Evolutionary conservation across 345 rosid genomes (phyloP), one percentile per base, ranked within the genome.

Genomic region (Trapa incisa): DNA sequence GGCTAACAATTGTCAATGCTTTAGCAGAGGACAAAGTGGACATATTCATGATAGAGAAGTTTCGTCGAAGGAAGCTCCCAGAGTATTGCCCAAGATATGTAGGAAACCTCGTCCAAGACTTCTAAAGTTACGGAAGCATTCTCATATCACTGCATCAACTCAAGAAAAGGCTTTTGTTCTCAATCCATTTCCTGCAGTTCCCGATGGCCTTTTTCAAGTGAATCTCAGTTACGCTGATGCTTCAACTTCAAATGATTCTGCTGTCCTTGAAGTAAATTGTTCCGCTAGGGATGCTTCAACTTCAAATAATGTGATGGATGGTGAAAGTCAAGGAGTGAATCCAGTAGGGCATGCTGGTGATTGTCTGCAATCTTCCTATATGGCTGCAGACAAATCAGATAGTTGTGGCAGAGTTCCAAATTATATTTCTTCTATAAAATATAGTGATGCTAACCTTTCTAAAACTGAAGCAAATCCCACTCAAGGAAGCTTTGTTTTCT

Each of bases 401-500:
- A 35, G 33, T 22, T 54, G 60, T n/a, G 17, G 33, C 33, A n/a
- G 65, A 70, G 76, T 68, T 77, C 69, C 68, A 57, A 60, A 64
- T 71, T 65, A 65, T 42, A n/a, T 43, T 43, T 57, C 62, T 72
- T 70, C 66, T 35, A 61, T 66, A 1, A 36, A 65, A 14, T 80
- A 68, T 64, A 66, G 71, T 62, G 43, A 54, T 70, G 79, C 71
- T 70, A 70, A 63, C 61, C 69, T 54, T 63, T 52, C 29, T 69
- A 65, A 58, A 58, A 32, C 38, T 32, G 63, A 58, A 58, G 63
- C 32, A 35, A 11, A 10, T 11, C 37, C 63, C 38, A 32, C 37
- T 9, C 15, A 60, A 4, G 73, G 65, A 35, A 73, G 48, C 50
- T 88, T 85, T 79, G 70, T 82, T 63, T 92, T 89, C 76, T 81